Conservation (phyloP, 2,329 filamentous ascomycete species). For the Verticillium klebahnii region DNA sequence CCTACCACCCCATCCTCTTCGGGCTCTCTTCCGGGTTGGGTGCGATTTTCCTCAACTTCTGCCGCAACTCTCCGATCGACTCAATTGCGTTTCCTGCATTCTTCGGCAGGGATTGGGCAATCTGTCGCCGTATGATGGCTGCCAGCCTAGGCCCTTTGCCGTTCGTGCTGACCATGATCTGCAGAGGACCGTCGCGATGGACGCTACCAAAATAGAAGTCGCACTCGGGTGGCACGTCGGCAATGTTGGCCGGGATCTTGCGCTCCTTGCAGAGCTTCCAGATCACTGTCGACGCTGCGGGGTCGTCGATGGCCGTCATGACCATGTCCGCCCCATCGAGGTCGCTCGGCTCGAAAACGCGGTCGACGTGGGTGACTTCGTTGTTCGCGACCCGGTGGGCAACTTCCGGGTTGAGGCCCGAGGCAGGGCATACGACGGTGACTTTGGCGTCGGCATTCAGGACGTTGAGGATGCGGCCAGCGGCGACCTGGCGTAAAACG, state of each 20-base stretch:
- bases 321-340: constrained; percentile 83
- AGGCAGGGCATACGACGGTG: constrained; percentile 74
- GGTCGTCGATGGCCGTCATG: constrained; percentile 88
- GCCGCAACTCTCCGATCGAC: constrained; percentile 74
- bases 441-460: constrained; percentile 93
- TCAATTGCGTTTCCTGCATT: constrained; percentile 84
- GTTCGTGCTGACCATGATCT: constrained; percentile 99
- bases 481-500: constrained; percentile 66
- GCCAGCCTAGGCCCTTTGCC: constrained; percentile 91
- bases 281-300: constrained; percentile 80
- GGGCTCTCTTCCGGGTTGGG: constrained; percentile 69
- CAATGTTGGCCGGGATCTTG: constrained; percentile 87
- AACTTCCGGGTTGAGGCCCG: constrained; percentile 85
- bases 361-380: constrained; percentile 76
- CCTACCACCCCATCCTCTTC: constrained; percentile 85
- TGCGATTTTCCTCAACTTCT: constrained; percentile 72
- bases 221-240: constrained; percentile 93
- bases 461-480: constrained; percentile 87
- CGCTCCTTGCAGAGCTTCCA: constrained; percentile 90
- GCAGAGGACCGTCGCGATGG: constrained; percentile 88
- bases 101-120: constrained; percentile 68
- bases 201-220: constrained; percentile 99
- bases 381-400: constrained; percentile 70
- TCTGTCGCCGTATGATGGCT: constrained; percentile 77
- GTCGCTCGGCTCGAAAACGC: constrained; percentile 80